Evolutionary conservation across 108 stramenopile species (phyloP), one percentile per base, ranked within the genome.

Genomic region (Nitzschia putrida): DNA sequence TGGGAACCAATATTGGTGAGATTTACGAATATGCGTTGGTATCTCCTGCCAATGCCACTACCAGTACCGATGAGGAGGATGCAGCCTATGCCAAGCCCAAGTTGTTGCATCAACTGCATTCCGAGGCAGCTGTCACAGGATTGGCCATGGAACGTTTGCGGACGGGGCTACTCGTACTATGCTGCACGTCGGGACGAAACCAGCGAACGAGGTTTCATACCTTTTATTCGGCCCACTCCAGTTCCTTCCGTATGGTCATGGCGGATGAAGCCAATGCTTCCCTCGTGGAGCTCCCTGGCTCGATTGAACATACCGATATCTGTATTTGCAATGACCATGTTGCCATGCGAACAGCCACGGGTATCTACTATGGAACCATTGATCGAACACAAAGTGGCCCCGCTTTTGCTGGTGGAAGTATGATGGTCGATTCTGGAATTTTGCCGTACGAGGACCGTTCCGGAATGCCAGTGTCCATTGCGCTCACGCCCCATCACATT

Each of bases 301-400:
- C 78, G 14, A 69, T 90, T 21, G 88, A 88, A 37, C 83, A 80
- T 76, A 84, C 89, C 24, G 84, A 91, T 57, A 69, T 94, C 42
- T 56, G 74, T 10, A 73, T 86, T 50, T 83, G 83, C 61, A 81
- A 84, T 63, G 87, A 87, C 65, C 64, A 74, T 26, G 85, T 94
- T 70, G 82, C 76, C n/a, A 42, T 94, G 74, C 73, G 85, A 43
- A 88, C 88, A 0, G 90, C 86, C 41, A 83, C 82, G 14, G 93
- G 93, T 14, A 87, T 94, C 44, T 94, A 91, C 44, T 87, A 89
- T 49, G 93, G 93, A 16, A 87, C 85, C 16, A 83, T 90, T 51
- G 87, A 90, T 74, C 78, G 83, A 9, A 66, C 73, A 10, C 73
- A 77, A 22, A 73, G 78, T 23, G 75, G 74, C 12, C 43, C 71